phyloP scores from a whole-genome alignment of 441 rosid genomes.

The Kokia cookei region DNA sequence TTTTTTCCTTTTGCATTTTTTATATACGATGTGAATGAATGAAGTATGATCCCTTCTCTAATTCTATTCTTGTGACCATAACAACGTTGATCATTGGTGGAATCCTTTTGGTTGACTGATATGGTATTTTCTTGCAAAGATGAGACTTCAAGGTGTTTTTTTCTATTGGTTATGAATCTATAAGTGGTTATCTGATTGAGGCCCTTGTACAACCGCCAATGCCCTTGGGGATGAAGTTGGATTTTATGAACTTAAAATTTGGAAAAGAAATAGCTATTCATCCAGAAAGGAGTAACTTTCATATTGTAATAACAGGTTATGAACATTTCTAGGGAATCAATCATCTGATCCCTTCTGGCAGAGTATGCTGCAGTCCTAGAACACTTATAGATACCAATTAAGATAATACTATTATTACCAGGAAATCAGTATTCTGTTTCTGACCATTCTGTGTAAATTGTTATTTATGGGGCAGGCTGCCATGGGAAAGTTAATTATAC shows the following conservation, averaged over 20 bases:
- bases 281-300: neutral
- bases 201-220: neutral
- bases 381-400: neutral
- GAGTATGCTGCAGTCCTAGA: neutral
- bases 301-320: neutral
- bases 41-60: neutral
- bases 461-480: constrained; percentile 33
- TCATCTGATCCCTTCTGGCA: neutral
- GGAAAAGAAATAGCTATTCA: neutral
- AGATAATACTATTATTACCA: neutral
- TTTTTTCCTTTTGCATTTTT: neutral
- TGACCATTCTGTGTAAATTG: neutral
- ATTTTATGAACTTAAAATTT: neutral
- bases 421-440: neutral
- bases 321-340: neutral
- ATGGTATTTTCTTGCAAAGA: neutral
- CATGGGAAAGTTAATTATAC: constrained; percentile 45
- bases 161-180: neutral
- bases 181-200: neutral
- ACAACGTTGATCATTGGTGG: too few species aligned
- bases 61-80: neutral
- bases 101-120: neutral
- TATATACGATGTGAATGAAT: neutral
- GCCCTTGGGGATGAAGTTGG: neutral
- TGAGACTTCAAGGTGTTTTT: neutral